A percentile compares a stretch with the other conserved stretches of the same genome.
These are phyloP conservation scores for Hysterangium stoloniferum DNA, from an alignment of 768 basidiomycete species.

Conservation along the genomic window DNA sequence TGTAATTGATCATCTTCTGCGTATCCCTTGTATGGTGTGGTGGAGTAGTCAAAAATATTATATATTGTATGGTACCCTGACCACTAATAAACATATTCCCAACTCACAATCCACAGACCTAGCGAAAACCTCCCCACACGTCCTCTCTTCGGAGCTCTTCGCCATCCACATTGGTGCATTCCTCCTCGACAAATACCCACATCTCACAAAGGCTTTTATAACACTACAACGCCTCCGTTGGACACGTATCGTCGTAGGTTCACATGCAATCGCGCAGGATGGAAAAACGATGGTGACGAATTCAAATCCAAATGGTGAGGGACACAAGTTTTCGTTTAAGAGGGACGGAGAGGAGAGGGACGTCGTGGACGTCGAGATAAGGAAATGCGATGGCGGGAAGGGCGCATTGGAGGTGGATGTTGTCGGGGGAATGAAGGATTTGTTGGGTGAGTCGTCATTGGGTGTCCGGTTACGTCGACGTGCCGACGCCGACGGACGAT, in stretches of 20 bases:
- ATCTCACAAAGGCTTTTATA: slow-evolving; percentile 62
- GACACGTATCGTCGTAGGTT: slow-evolving; percentile 60
- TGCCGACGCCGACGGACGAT: not conserved
- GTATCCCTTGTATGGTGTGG: not conserved
- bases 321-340: slow-evolving; percentile 75
- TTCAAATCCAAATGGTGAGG: too few species aligned
- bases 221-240: slow-evolving; percentile 77
- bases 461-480: not conserved
- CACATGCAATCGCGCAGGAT: slow-evolving; percentile 8
- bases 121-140: slow-evolving; percentile 84
- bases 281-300: not conserved
- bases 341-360: slow-evolving; percentile 90
- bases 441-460: slow-evolving; percentile 50
- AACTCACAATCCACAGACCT: slow-evolving; percentile 40
- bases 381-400: slow-evolving; percentile 17
- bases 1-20: not conserved
- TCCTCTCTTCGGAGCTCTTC: slow-evolving; percentile 78
- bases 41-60: slow-evolving; percentile 56
- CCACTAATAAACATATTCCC: not conserved
- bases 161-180: slow-evolving; percentile 82
- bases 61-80: slow-evolving; percentile 35
- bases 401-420: slow-evolving; percentile 49
- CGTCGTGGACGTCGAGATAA: slow-evolving; percentile 50
- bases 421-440: slow-evolving; percentile 57
- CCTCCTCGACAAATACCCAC: slow-evolving; percentile 72